Percentiles rank a stretch among this genome's conserved stretches.
These are phyloP conservation scores for Paramarasmius palmivorus DNA, from an alignment of 1,284 basidiomycete species.

Conservation along the genomic window DNA sequence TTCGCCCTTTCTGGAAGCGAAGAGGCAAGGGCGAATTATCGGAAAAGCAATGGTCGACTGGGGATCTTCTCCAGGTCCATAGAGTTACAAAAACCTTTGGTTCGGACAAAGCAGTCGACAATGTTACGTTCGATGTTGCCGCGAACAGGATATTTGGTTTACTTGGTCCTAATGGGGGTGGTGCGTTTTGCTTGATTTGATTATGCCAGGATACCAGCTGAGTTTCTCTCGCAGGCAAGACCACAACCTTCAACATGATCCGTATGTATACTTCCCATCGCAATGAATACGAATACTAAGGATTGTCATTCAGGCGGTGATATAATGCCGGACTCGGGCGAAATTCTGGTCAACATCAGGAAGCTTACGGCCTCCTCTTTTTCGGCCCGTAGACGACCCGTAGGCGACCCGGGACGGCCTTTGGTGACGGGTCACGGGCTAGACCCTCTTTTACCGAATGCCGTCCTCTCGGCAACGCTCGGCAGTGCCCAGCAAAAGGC, in stretches of 20 bases:
- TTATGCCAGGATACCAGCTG: no score
- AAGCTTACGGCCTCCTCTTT: no score
- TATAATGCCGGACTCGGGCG: slow-evolving; percentile 59
- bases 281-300: neutral
- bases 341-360: slow-evolving; percentile 69
- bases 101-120: slow-evolving; percentile 63
- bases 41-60: slow-evolving; percentile 43
- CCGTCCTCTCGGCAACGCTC: no score
- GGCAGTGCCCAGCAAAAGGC: no score
- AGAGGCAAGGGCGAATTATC: slow-evolving; percentile 24
- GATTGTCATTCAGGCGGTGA: slow-evolving; percentile 54
- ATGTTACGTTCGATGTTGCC: slow-evolving; percentile 71
- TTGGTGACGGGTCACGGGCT: no score
- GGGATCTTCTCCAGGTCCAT: slow-evolving; percentile 65
- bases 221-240: slow-evolving; percentile 81
- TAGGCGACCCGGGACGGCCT: no score
- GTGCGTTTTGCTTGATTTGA: no score
- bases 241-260: slow-evolving; percentile 77
- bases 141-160: slow-evolving; percentile 69
- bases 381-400: no score
- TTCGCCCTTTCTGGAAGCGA: slow-evolving; percentile 33
- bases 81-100: slow-evolving; percentile 67
- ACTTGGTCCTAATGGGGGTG: slow-evolving; percentile 85
- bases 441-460: no score
- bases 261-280: slow-evolving; percentile 40